Evolutionary conservation across 768 basidiomycete species (phyloP).

Genomic region (Pholiota molesta): DNA sequence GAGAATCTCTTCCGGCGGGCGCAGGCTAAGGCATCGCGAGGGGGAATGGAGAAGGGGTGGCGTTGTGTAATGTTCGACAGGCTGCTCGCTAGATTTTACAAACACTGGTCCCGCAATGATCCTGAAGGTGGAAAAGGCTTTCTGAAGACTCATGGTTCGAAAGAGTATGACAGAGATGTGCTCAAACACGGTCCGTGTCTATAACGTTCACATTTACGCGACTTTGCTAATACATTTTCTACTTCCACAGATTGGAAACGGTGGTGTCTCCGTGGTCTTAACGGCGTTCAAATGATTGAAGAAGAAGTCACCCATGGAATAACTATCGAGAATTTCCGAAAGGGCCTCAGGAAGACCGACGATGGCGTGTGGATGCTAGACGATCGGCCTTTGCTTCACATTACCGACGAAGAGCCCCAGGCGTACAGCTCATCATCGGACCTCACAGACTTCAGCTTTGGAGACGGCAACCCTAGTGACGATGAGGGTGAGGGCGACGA

Average conservation of each 20-base stretch:
- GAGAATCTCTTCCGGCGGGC: slow-evolving; percentile 35
- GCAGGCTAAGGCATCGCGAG: slow-evolving; percentile 24
- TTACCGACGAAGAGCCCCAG: slow-evolving; percentile 13
- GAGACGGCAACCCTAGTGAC: slow-evolving; percentile 22
- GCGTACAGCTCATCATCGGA: slow-evolving; percentile 21
- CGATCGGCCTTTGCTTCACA: slow-evolving; percentile 15
- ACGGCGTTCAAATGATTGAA: slow-evolving; percentile 39
- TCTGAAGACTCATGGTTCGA: slow-evolving; percentile 36
- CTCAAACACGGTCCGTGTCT: slow-evolving; percentile 34
- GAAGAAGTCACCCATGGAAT: slow-evolving; percentile 37
- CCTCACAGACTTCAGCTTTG: slow-evolving; percentile 23
- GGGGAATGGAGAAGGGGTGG: slow-evolving; percentile 40
- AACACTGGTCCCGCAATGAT: slow-evolving; percentile 39
- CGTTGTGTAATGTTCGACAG: slow-evolving; percentile 45
- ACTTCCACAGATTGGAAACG: slow-evolving; percentile 38
- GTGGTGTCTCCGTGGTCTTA: slow-evolving; percentile 39
- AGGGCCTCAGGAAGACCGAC: slow-evolving; percentile 21
- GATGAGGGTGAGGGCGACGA: slow-evolving; percentile 24
- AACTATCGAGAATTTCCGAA: slow-evolving; percentile 27
- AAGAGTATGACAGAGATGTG: slow-evolving; percentile 40
- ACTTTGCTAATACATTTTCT: not conserved
- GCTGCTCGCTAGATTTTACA: slow-evolving; percentile 41
- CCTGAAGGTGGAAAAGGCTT: slow-evolving; percentile 38
- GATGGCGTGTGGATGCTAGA: slow-evolving; percentile 23
- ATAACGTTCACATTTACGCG: not conserved